Percentiles rank a stretch among this genome's conserved stretches.
Evolutionary conservation across 352 stramenopile genomes (phyloP).

Genomic region (Phytophthora brassicae): DNA sequence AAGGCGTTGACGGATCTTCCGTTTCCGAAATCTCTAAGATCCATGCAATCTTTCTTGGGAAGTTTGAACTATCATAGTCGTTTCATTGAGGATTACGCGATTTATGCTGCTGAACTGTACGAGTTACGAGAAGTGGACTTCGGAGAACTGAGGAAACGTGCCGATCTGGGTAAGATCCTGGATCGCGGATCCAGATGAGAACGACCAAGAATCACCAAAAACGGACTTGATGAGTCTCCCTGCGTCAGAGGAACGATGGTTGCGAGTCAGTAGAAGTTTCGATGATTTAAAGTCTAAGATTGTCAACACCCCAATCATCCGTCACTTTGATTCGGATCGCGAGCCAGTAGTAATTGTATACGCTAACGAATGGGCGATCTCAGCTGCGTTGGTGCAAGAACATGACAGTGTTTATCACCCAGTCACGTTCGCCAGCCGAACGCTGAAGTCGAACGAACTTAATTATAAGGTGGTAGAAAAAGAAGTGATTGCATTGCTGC

Average conservation of each 20-base stretch:
- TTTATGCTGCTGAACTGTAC: conserved; percentile 6
- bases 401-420: background rate
- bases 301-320: background rate
- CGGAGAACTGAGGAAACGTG: too few species aligned
- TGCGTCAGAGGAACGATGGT: too few species aligned
- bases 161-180: too few species aligned
- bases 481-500: conserved; percentile 4
- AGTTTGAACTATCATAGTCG: conserved; percentile 20
- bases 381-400: background rate
- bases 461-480: conserved; percentile 9
- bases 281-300: too few species aligned
- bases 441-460: conserved; percentile 2
- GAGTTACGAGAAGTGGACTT: conserved; percentile 14
- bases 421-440: background rate
- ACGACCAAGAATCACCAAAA: too few species aligned
- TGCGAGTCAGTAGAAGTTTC: too few species aligned
- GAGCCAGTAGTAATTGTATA: background rate
- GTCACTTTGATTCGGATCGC: background rate
- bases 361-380: background rate
- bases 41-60: conserved; percentile 18
- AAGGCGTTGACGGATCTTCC: background rate
- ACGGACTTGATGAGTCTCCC: too few species aligned
- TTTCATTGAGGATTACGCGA: conserved; percentile 16
- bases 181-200: background rate
- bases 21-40: conserved; percentile 9